Base-by-base conservation (phyloP, 345 rosid species). In the Odontarrhena argentea region DNA sequence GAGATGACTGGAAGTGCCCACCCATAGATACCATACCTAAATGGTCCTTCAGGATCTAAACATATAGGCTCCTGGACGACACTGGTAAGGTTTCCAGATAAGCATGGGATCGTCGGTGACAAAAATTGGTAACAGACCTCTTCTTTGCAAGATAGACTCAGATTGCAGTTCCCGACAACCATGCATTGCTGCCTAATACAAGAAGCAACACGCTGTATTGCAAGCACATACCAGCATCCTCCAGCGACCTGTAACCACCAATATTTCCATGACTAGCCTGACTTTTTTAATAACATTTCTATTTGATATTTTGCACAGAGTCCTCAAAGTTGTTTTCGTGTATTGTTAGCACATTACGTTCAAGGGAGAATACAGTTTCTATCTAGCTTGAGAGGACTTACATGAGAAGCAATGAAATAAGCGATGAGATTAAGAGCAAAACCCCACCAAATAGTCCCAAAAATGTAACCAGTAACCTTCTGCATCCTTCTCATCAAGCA, bases 361-460 rank as follows among this genome's bases (percentile, higher is more conserved):
- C 45, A 12, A 13, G 9, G 0, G 10, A 40, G 47, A 9, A 30
- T 60, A n/a, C 1, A 4, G 18, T 25, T 12, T 65, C 38, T 51
- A 41, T 18, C 22, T 18, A 22, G 45, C 53, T 5, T 60, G 62
- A 72, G 40, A 24, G 57, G 35, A 70, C 84, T 76, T 71, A 92
- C 98, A 34, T 92, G 98, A 48, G 96, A 92, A 65, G 95, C 91
- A 42, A 92, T 87, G 77, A 92, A 81, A 79, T 92, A 92, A 38
- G 96, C 98, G 8, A 92, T 84, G 65, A 92, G 91, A 60, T 92
- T 89, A 37, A 92, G 84, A 77, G 82, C 89, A 55, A 92, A 92
- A 18, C 96, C 98, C 96, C 96, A 92, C 98, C 98, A 92, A 73
- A 92, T 84, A 48, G 98, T 82, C 32, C 98, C 98, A 40, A 92